Percentiles rank a stretch among this genome's conserved stretches.
Evolutionary conservation across 2,329 filamentous ascomycete genomes (phyloP).

Genomic region (Microsporum canis): DNA sequence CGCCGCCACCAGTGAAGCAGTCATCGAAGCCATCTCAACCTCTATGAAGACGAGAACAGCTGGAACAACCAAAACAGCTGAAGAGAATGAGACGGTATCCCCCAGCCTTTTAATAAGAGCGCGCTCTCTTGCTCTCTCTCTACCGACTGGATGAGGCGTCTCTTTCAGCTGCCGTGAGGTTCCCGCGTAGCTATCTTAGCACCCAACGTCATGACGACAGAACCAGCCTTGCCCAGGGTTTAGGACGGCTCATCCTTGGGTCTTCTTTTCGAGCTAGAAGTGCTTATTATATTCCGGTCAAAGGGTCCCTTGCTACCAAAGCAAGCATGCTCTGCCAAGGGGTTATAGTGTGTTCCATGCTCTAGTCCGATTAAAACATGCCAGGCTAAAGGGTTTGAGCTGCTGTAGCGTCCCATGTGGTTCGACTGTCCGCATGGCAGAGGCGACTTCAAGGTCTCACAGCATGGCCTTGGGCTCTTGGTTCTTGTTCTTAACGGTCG

Average conservation of each 20-base stretch:
- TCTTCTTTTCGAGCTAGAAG: background rate
- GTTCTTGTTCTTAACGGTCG: too few relatives aligned
- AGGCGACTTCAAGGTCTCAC: background rate
- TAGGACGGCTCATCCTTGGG: background rate
- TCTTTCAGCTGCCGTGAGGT: too few relatives aligned
- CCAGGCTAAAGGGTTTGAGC: too few relatives aligned
- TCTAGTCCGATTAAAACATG: too few relatives aligned
- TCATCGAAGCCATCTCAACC: conserved; percentile 6
- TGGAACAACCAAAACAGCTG: background rate
- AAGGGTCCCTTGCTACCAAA: background rate
- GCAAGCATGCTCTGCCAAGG: background rate
- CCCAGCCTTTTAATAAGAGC: too few relatives aligned
- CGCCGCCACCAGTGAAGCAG: conserved; percentile 5
- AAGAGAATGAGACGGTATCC: background rate
- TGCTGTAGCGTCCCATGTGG: background rate
- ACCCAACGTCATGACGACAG: too few relatives aligned
- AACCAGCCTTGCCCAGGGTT: background rate
- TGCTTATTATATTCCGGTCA: background rate
- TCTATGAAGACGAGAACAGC: conserved; percentile 4
- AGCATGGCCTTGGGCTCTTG: background rate
- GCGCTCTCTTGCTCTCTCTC: too few relatives aligned
- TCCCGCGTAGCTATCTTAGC: too few relatives aligned
- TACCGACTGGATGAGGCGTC: too few relatives aligned
- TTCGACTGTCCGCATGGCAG: background rate
- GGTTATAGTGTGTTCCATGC: too few relatives aligned